Conservation (phyloP, 2,329 filamentous ascomycete genomes). For the Pezizomycotina sp. region DNA sequence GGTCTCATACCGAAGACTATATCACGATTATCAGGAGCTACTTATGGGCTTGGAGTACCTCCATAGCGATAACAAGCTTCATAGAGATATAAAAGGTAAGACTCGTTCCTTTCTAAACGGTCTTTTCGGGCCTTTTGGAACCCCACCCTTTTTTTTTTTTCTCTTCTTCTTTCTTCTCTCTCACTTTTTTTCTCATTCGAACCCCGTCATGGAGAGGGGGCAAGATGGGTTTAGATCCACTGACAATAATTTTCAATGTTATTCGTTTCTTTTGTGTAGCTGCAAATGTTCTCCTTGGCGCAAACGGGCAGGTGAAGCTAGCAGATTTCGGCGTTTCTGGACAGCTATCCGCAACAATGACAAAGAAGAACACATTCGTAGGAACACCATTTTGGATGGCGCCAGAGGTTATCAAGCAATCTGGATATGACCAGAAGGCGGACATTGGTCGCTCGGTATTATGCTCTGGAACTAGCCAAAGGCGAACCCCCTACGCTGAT, state of each 20-base stretch:
- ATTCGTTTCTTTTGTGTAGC: conserved; percentile 45
- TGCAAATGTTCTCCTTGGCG: conserved; percentile 76
- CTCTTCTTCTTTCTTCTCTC: not conserved
- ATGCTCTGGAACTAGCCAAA: conserved; percentile 71
- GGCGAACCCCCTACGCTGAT: conserved; percentile 87
- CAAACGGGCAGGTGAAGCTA: conserved; percentile 88
- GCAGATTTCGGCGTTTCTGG: conserved; percentile 96
- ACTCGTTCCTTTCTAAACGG: no score
- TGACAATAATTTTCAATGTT: not conserved
- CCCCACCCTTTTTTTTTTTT: no score
- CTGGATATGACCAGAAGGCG: conserved; percentile 92
- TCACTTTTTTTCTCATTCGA: no score
- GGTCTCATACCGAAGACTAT: conserved; percentile 82
- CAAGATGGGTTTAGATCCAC: not conserved
- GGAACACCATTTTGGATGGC: conserved; percentile 99
- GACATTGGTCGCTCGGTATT: conserved; percentile 97
- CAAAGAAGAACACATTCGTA: conserved; percentile 98
- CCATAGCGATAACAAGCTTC: conserved; percentile 87
- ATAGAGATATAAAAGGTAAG: conserved; percentile 85
- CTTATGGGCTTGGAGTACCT: conserved; percentile 82
- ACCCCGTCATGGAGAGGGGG: no score
- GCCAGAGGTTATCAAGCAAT: conserved; percentile 95
- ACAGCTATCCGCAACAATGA: conserved; percentile 93
- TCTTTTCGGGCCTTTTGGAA: no score
- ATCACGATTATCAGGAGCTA: conserved; percentile 88